Conservation (phyloP, 1,139 yeast genomes). For the Taphrina populina region DNA sequence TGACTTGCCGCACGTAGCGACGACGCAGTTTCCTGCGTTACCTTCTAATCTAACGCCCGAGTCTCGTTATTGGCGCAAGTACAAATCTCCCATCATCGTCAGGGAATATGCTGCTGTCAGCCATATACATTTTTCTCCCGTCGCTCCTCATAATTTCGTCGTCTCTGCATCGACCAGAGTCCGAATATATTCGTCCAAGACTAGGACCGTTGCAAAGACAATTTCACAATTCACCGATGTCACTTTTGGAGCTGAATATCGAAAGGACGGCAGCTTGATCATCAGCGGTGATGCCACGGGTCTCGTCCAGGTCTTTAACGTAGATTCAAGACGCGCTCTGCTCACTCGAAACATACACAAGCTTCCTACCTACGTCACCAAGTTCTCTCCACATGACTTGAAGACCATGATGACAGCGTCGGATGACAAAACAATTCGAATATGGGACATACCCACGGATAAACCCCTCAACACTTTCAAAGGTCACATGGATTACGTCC, state of each 20-base stretch:
- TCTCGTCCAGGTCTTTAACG: conserved; percentile 73
- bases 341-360: conserved; percentile 77
- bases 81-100: conserved; percentile 76
- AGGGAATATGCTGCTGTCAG: conserved; percentile 92
- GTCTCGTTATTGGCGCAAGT: conserved; percentile 90
- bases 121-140: conserved; percentile 83
- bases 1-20: conserved; percentile 22
- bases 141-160: conserved; percentile 86
- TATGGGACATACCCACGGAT: conserved; percentile 80
- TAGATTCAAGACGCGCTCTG: conserved; percentile 74
- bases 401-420: conserved; percentile 81
- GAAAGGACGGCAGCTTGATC: conserved; percentile 76
- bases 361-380: conserved; percentile 92
- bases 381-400: conserved; percentile 72
- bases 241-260: conserved; percentile 78
- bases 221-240: conserved; percentile 89
- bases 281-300: conserved; percentile 93
- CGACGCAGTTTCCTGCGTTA: conserved; percentile 11
- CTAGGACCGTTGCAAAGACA: conserved; percentile 85
- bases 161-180: conserved; percentile 89
- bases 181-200: conserved; percentile 86
- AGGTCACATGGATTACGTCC: conserved; percentile 84
- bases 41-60: conserved; percentile 51
- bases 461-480: conserved; percentile 66
- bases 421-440: conserved; percentile 80